Percentiles rank a stretch among this genome's conserved stretches.
phyloP scores from a whole-genome alignment of 345 rosid species.

The Pelargonium nanum region DNA sequence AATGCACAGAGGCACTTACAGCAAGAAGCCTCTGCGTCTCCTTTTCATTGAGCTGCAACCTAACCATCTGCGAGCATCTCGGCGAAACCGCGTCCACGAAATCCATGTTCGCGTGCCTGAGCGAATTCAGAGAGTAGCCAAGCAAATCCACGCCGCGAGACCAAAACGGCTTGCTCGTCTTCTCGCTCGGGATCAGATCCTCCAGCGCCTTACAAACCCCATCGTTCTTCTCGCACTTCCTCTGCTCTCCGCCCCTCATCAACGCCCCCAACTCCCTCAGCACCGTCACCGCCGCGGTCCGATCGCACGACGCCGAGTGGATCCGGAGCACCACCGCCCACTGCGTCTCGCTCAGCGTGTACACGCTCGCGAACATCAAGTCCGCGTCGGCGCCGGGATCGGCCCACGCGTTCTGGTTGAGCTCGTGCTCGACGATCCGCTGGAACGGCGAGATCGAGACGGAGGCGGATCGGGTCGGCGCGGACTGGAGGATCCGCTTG shows the following conservation, averaged over 20 bases:
- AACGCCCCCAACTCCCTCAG: constrained; percentile 30
- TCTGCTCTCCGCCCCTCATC: not conserved
- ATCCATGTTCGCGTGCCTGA: constrained; percentile 44
- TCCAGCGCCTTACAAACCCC: constrained; percentile 50
- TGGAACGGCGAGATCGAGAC: constrained; percentile 24
- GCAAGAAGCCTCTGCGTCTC: constrained; percentile 24
- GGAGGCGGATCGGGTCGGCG: not conserved
- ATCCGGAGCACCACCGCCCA: constrained; percentile 50
- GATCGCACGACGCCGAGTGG: constrained; percentile 66
- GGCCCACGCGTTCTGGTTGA: constrained; percentile 57
- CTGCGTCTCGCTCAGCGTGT: constrained; percentile 31
- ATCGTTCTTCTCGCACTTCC: constrained; percentile 8
- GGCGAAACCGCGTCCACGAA: constrained; percentile 27
- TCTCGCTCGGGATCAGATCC: constrained; percentile 58
- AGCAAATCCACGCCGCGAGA: constrained; percentile 75
- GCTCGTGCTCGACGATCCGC: constrained; percentile 56
- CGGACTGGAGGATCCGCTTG: constrained; percentile 21
- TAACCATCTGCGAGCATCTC: constrained; percentile 29
- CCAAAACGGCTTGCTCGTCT: constrained; percentile 70
- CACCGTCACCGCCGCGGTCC: constrained; percentile 53
- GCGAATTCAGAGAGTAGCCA: constrained; percentile 78
- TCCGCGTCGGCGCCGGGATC: constrained; percentile 19
- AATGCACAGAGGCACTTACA: constrained; percentile 10
- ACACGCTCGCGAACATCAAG: constrained; percentile 40
- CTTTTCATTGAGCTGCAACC: constrained; percentile 20